Evolutionary conservation across 2,329 filamentous ascomycete species (phyloP).

Genomic region (Pseudofabraea citricarpa): DNA sequence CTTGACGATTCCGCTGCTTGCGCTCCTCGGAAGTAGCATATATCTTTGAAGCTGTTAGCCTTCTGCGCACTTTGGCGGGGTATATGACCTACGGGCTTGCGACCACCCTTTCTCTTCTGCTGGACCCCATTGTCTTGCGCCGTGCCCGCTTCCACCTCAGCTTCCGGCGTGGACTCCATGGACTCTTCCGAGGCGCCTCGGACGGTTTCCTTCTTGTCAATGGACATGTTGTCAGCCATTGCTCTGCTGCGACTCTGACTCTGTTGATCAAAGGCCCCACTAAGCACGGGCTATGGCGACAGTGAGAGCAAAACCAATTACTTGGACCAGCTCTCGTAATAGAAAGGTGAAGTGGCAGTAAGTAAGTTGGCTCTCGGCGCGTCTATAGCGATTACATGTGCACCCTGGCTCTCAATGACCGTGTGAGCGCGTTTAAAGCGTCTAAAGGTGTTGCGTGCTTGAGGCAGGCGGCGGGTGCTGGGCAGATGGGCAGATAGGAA

Average conservation of each 20-base stretch:
- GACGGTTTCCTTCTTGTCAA: constrained; percentile 53
- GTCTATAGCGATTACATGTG: constrained; percentile 18
- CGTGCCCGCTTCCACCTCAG: constrained; percentile 34
- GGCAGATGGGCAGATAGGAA: constrained; percentile 11
- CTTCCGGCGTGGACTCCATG: constrained; percentile 51
- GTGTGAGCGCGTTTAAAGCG: background rate
- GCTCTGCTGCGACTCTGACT: constrained; percentile 6
- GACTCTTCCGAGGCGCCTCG: constrained; percentile 60
- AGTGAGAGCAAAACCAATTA: constrained; percentile 30
- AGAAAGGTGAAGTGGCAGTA: constrained; percentile 1
- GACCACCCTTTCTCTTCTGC: constrained; percentile 94
- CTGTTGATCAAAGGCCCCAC: background rate
- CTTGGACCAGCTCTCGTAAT: constrained; percentile 27
- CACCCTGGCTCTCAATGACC: constrained; percentile 9
- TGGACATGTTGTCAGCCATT: constrained; percentile 65
- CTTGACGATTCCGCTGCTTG: constrained; percentile 95
- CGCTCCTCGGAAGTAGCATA: constrained; percentile 98
- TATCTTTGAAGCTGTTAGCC: constrained; percentile 56
- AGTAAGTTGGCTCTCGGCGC: constrained; percentile 9
- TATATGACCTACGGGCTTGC: constrained; percentile 75
- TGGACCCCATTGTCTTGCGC: constrained; percentile 48
- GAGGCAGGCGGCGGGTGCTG: constrained; percentile 14
- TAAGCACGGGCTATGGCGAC: constrained; percentile 1
- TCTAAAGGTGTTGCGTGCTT: background rate
- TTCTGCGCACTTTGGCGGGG: constrained; percentile 5